These are phyloP conservation scores for Candida adriatica DNA, from an alignment of 805 yeast genomes.

Conservation along the genomic window DNA sequence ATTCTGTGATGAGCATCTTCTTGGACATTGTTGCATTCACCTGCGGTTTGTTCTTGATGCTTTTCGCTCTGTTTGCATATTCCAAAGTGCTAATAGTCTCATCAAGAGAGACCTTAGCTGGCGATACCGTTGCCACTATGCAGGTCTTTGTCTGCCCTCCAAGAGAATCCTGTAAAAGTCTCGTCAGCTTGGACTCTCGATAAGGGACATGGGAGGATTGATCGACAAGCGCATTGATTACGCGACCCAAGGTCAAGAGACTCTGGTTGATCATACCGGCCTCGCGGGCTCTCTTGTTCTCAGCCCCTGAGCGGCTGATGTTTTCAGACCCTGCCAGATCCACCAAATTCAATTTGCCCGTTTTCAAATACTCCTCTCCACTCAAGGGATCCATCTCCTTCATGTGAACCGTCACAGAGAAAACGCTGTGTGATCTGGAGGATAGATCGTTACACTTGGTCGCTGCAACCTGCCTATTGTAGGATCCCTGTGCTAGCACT, in stretches of 20 bases:
- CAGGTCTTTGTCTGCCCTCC: slow-evolving; percentile 84
- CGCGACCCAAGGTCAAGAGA: slow-evolving; percentile 77
- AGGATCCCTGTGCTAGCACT: slow-evolving; percentile 49
- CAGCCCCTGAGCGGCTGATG: slow-evolving; percentile 77
- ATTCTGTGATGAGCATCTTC: slow-evolving; percentile 45
- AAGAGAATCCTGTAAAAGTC: slow-evolving; percentile 71
- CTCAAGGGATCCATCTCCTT: slow-evolving; percentile 40
- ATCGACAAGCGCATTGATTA: slow-evolving; percentile 67
- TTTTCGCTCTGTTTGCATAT: slow-evolving; percentile 78
- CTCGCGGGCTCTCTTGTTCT: slow-evolving; percentile 76
- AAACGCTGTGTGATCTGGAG: slow-evolving; percentile 75
- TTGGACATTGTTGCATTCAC: slow-evolving; percentile 53
- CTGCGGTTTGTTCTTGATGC: slow-evolving; percentile 63
- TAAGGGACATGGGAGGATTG: slow-evolving; percentile 70
- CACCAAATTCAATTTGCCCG: slow-evolving; percentile 76
- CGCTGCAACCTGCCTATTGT: slow-evolving; percentile 64
- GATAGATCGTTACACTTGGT: slow-evolving; percentile 74
- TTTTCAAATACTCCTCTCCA: slow-evolving; percentile 42
- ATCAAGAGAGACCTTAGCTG: slow-evolving; percentile 62
- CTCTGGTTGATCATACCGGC: slow-evolving; percentile 90
- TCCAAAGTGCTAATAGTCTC: slow-evolving; percentile 79
- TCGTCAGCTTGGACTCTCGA: slow-evolving; percentile 74
- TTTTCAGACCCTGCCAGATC: slow-evolving; percentile 94
- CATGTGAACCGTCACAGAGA: slow-evolving; percentile 58
- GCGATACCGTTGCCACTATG: slow-evolving; percentile 76